A percentile compares a stretch with the other conserved stretches of the same genome.
Evolutionary conservation across 228 moss, liverwort and hornwort species (phyloP).

Genomic region (Sphagnum fallax): DNA sequence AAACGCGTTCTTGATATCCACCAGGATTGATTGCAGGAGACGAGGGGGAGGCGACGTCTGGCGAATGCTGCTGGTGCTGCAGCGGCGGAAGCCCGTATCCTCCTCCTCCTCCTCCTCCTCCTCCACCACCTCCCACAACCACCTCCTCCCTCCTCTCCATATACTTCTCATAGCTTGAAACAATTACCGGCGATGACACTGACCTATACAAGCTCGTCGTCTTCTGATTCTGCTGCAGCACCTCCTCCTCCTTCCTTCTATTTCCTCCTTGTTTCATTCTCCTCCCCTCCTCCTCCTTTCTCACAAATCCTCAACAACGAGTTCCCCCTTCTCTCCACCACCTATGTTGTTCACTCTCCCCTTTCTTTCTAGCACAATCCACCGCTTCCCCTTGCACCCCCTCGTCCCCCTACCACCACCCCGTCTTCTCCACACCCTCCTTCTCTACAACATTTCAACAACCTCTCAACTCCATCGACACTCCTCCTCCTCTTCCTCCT

Average conservation of each 20-base stretch:
- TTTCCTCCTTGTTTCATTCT: slow-evolving; percentile 9
- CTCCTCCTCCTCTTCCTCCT: no score
- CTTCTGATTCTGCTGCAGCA: slow-evolving; percentile 17
- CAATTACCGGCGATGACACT: slow-evolving; percentile 16
- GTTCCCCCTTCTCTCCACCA: background rate
- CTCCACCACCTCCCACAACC: slow-evolving; percentile 9
- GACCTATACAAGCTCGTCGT: slow-evolving; percentile 16
- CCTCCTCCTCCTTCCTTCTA: slow-evolving; percentile 29
- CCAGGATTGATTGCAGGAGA: slow-evolving; percentile 11
- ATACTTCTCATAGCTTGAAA: slow-evolving; percentile 17
- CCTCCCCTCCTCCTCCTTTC: slow-evolving; percentile 2
- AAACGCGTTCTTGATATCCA: background rate
- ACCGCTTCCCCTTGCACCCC: no score
- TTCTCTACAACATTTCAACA: no score
- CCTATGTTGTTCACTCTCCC: no score
- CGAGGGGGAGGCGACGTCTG: slow-evolving; percentile 1
- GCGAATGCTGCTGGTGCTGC: slow-evolving; percentile 16
- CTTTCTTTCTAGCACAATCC: no score
- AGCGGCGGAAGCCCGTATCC: background rate
- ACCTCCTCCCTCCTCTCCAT: slow-evolving; percentile 37
- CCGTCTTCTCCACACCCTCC: no score
- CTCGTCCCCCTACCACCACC: no score
- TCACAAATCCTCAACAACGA: slow-evolving; percentile 1
- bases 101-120: no score
- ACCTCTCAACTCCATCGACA: no score